Base-by-base conservation (phyloP, 805 yeast species). In the Danielozyma ontarioensis region DNA sequence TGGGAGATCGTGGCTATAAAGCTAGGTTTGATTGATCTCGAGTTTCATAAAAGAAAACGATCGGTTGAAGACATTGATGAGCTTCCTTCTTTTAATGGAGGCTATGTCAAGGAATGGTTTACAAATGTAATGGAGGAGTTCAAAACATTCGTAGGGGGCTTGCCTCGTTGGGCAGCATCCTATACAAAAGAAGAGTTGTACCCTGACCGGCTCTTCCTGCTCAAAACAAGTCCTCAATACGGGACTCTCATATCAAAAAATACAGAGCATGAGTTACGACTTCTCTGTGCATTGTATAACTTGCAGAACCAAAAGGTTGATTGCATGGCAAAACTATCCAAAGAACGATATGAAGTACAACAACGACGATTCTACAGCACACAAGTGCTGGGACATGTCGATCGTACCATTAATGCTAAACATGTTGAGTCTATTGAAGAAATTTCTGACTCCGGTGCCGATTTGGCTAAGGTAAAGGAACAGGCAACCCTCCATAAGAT, bases 1-100 rank as follows among this genome's bases (percentile, higher is more conserved):
- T 60, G 66, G 66, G 66, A 59, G 41, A 38, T 55, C 3, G 42
- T 60, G 13, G 65, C 66, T n/a, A 59, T 59, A 17, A 54, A 54
- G 27, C 37, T 60, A 15, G 56, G 49, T 36, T 51, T 41, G 23
- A 28, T 36, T 23, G 45, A 45, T 13, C 51, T 51, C 31, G 29
- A 34, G 3, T n/a, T n/a, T n/a, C n/a, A n/a, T n/a, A n/a, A n/a
- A n/a, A n/a, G n/a, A n/a, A 31, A 38, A 2, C 28, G 13, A 10
- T 16, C 50, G 2, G 22, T 53, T 7, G 39, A 34, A 5, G 39
- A 42, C 12, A 17, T 46, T 11, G 48, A 44, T 4, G 53, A 54
- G 26, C 17, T 56, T 5, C 59, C 62, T 3, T 50, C 48, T 8
- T 36, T 58, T 15, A 58, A 42, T 35, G 62, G 63, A 3, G 16